Conservation (phyloP, 257 asterid genomes). For the Petrea volubilis region DNA sequence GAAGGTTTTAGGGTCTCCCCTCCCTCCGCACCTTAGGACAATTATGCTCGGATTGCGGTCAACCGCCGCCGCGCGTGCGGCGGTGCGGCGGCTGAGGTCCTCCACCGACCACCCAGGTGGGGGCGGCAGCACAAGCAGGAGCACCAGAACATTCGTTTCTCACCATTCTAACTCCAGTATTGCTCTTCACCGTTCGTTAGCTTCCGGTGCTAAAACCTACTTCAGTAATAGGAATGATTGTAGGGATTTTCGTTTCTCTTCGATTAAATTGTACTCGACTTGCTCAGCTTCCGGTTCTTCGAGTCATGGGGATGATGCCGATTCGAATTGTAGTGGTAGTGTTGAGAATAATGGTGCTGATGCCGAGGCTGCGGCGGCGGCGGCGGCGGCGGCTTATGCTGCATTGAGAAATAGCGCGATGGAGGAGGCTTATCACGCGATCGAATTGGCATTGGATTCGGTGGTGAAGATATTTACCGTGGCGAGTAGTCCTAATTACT, state of each 20-base stretch:
- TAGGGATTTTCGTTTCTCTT: slow-evolving; percentile 7
- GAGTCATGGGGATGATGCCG: slow-evolving; percentile 7
- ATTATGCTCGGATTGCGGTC: slow-evolving; percentile 43
- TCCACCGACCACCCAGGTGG: neutral
- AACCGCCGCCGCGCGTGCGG: slow-evolving; percentile 41
- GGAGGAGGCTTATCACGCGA: slow-evolving; percentile 62
- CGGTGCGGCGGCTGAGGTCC: slow-evolving; percentile 33
- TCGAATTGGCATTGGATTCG: slow-evolving; percentile 89
- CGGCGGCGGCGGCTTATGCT: slow-evolving; percentile 6
- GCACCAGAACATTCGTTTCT: neutral
- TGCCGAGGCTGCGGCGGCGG: slow-evolving; percentile 27
- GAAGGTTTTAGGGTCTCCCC: slow-evolving; percentile 39
- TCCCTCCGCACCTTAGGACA: slow-evolving; percentile 20
- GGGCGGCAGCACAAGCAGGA: slow-evolving; percentile 1
- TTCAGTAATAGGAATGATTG: neutral
- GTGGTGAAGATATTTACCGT: slow-evolving; percentile 94
- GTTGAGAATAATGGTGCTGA: slow-evolving; percentile 33
- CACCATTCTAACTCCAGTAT: neutral
- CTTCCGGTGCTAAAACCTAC: slow-evolving; percentile 18
- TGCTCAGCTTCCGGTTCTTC: slow-evolving; percentile 35
- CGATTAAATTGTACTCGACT: slow-evolving; percentile 30
- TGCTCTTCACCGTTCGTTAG: slow-evolving; percentile 6
- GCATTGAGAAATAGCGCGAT: slow-evolving; percentile 32
- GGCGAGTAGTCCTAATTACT: slow-evolving; percentile 87
- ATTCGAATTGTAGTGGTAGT: slow-evolving; percentile 6